These are phyloP conservation scores for Ulota crispa DNA, from an alignment of 225 moss, liverwort and hornwort genomes.

Conservation along the genomic window DNA sequence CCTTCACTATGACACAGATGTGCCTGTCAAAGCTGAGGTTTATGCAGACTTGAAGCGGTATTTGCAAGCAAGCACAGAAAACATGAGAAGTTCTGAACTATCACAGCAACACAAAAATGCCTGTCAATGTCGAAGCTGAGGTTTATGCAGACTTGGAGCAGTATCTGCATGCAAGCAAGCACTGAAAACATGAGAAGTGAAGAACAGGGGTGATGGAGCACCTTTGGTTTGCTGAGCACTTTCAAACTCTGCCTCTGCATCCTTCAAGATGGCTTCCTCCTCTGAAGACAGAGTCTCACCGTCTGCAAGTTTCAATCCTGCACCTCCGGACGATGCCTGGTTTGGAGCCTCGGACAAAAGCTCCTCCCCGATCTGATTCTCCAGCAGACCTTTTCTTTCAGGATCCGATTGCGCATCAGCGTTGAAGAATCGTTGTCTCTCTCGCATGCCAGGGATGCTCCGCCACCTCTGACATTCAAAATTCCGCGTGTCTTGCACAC, in stretches of 20 bases:
- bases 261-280: slow-evolving; percentile 45
- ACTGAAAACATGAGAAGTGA: background rate
- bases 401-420: slow-evolving; percentile 29
- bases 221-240: slow-evolving; percentile 46
- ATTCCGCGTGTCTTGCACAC: background rate
- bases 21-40: background rate
- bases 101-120: background rate
- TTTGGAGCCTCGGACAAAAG: slow-evolving; percentile 30
- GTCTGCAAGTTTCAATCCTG: slow-evolving; percentile 38
- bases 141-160: background rate
- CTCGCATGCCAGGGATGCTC: background rate
- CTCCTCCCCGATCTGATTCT: slow-evolving; percentile 51
- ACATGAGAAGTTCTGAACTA: too few relatives aligned
- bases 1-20: background rate
- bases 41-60: background rate
- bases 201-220: background rate
- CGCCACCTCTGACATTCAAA: slow-evolving; percentile 23
- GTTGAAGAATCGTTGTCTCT: slow-evolving; percentile 36
- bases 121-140: too few relatives aligned
- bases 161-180: slow-evolving; percentile 2
- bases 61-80: background rate
- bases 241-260: slow-evolving; percentile 53
- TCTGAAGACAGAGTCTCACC: slow-evolving; percentile 45
- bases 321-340: slow-evolving; percentile 20
- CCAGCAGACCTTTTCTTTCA: slow-evolving; percentile 37